Base-by-base conservation (phyloP, 192 early-diverging fungal species). In the Mortierella hygrophila region DNA sequence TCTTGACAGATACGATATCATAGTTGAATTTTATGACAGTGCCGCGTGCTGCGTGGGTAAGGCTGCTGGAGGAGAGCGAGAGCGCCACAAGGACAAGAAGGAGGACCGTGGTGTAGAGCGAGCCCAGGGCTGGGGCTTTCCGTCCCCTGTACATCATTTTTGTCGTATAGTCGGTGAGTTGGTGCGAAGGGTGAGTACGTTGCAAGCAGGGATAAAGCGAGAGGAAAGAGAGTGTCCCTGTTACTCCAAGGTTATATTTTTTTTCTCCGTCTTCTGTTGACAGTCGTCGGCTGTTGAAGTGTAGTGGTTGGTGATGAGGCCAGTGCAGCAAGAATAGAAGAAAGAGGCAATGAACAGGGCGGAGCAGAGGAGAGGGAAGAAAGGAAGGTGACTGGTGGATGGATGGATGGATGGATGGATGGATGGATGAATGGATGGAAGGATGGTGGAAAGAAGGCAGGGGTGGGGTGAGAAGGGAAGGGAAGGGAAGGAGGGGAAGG, bases 1-100 rank as follows among this genome's bases (percentile, higher is more conserved):
- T 20, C 21, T 46, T 23, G 47, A 86, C 49, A 20, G 74, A 52
- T 72, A 86, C 72, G 9, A 32, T 23, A 72, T 86, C 84, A 76
- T 60, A 86, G 69, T 20, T 78, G 6, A 81, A 41, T 32, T n/a
- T 47, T 0, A 42, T 23, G 9, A 81, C 72, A 0, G 79, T 23
- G 63, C 11, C 29, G 38, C 52, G 41, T 60, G 74, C 74, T 57
- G 83, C 83, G 40, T 73, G 26, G 57, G 70, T 68, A 1, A 55
- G 46, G 60, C 40, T 44, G 41, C 13, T 15, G 44, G 70, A n/a
- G 1, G 70, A 68, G 81, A 82, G 46, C 3, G 65, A 77, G 60
- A 82, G 75, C 10, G 52, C 49, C n/a, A 32, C 29, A 49, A 78
- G 77, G 49, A 71, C 6, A 38, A 72, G 20, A 9, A 72, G 1